Base-by-base conservation (phyloP, 78 protist species). In the Isochrysis galbana region DNA sequence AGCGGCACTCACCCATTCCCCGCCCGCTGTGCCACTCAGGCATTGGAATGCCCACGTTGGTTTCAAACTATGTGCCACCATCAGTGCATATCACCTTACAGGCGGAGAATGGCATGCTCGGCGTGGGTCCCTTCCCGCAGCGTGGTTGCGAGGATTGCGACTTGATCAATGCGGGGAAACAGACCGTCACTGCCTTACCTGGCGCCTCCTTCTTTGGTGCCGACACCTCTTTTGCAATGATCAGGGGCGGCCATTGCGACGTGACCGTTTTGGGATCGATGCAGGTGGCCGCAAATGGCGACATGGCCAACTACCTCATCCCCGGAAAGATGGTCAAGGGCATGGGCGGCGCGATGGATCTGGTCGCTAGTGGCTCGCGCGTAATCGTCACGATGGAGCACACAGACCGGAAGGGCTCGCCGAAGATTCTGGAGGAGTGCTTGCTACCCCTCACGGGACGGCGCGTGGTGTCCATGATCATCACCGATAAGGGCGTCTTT, bases 291-390 rank as follows among this genome's bases (percentile, higher is more conserved):
- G 46, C 45, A 5, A 46, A 55, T 46, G 99, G 99, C 36, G 99
- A 98, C 90, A 83, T 98, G 7, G 99, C 99, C 91, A 98, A 98
- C 96, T 98, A 98, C 98, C 96, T 98, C 51, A 97, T 98, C 48
- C 99, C 99, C 25, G 95, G 96, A n/a, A 96, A 97, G 91, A 95
- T 98, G 98, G 99, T 98, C 44, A 98, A 98, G 96, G 98, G 99
- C 46, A 97, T 97, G 98, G 99, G 99, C 74, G 98, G 98, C 34
- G 99, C 98, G 51, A 97, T 98, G 98, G 99, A 98, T 77, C 84
- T 98, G 47, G 97, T 97, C 19, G 74, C 97, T 29, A 74, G 95
- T n/a, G 97, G 97, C 1, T 93, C 96, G 17, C 93, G 96, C 29
- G 98, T 98, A 5, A 97, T 97, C 1, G 97, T 98, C 70, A 97